These are phyloP conservation scores for Lactifluus piperatus DNA, from an alignment of 768 basidiomycete genomes.

Conservation along the genomic window DNA sequence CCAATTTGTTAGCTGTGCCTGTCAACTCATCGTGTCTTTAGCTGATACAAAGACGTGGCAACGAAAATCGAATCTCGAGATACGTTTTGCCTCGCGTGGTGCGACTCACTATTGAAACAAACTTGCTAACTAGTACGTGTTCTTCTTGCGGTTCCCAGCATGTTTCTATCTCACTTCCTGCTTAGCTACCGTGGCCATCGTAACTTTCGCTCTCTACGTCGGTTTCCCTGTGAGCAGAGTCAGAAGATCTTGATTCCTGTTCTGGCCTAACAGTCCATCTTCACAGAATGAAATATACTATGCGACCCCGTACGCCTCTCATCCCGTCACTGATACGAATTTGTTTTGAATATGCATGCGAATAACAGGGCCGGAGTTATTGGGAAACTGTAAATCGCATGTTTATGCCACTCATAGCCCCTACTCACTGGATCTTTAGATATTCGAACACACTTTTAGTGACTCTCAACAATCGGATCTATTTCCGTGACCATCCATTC, in stretches of 20 bases:
- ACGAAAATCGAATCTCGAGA: not conserved
- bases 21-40: not conserved
- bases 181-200: constrained; percentile 1
- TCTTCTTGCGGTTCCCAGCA: no score
- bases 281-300: constrained; percentile 5
- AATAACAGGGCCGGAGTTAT: constrained; percentile 18
- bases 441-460: constrained; percentile 24
- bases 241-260: not conserved
- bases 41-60: not conserved
- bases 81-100: constrained; percentile 21
- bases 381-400: constrained; percentile 13
- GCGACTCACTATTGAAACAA: constrained; percentile 24
- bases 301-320: not conserved
- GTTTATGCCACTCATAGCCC: not conserved
- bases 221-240: not conserved
- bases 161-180: not conserved
- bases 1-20: no score
- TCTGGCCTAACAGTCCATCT: not conserved
- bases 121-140: constrained; percentile 14
- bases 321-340: not conserved
- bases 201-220: constrained; percentile 1
- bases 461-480: constrained; percentile 19
- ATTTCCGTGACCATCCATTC: constrained; percentile 2
- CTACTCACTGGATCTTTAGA: not conserved
- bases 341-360: not conserved